Conservation (phyloP, 768 basidiomycete species). For the Candolleomyces aberdarensis region DNA sequence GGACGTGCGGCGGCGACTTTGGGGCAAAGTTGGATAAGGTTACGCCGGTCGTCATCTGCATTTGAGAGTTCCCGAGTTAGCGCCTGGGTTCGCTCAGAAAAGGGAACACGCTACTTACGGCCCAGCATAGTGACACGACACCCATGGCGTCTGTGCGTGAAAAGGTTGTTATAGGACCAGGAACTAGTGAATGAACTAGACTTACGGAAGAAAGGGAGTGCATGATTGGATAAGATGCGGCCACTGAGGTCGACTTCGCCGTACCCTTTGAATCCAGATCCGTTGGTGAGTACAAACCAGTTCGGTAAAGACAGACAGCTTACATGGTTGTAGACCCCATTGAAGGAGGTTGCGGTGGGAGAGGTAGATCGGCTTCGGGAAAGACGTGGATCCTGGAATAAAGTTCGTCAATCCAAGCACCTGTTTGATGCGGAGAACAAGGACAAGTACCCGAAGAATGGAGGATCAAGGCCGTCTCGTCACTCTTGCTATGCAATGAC, state of each 20-base stretch:
- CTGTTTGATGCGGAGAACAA: background rate
- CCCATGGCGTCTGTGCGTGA: constrained; percentile 16
- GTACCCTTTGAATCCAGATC: constrained; percentile 10
- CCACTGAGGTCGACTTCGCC: constrained; percentile 23
- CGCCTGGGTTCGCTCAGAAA: background rate
- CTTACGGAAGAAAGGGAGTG: constrained; percentile 20
- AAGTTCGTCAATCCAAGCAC: background rate
- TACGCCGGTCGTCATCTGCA: constrained; percentile 12
- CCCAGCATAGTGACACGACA: constrained; percentile 15
- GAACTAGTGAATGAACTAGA: background rate
- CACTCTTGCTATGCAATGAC: background rate
- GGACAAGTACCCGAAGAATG: constrained; percentile 22
- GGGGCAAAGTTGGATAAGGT: constrained; percentile 23
- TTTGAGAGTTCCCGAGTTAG: background rate
- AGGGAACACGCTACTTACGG: constrained; percentile 8
- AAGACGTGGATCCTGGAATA: constrained; percentile 20
- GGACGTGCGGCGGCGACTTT: constrained; percentile 10
- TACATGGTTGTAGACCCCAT: constrained; percentile 16
- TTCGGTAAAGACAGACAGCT: background rate
- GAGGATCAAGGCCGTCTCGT: constrained; percentile 11
- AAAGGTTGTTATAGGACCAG: background rate
- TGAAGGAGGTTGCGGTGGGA: constrained; percentile 14
- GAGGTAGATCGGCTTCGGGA: constrained; percentile 21
- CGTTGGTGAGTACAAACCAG: background rate
- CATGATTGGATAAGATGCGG: constrained; percentile 16